These are phyloP conservation scores for Chimonanthus praecox DNA, from an alignment of 164 flowering plant genomes.

Conservation along the genomic window DNA sequence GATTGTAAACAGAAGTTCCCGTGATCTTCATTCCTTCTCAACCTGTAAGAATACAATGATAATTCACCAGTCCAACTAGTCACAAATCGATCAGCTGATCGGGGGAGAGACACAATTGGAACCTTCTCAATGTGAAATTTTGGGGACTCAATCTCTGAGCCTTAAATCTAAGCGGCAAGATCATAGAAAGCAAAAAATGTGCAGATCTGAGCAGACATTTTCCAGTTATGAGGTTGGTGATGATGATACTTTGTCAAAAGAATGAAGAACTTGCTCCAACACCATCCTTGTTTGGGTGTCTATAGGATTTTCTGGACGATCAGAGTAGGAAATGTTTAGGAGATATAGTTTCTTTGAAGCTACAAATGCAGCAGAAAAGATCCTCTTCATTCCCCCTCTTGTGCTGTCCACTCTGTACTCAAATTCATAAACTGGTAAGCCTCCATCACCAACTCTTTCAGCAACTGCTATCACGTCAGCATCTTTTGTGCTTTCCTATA, in stretches of 20 bases:
- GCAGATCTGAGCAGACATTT: neutral
- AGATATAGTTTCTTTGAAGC: slow-evolving; percentile 74
- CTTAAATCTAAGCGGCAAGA: neutral
- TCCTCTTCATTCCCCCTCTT: slow-evolving; percentile 43
- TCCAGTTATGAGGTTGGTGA: neutral
- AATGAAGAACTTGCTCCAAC: slow-evolving; percentile 73
- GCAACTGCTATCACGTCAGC: slow-evolving; percentile 53
- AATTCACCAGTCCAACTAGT: no score
- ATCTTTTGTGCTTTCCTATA: slow-evolving; percentile 79
- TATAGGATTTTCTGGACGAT: slow-evolving; percentile 60
- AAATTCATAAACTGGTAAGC: slow-evolving; percentile 67
- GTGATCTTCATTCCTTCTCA: no score
- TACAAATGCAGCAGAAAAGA: slow-evolving; percentile 62
- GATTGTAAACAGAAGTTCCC: no score
- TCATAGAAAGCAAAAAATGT: neutral
- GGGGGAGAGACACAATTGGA: no score
- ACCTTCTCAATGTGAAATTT: no score
- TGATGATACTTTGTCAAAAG: slow-evolving; percentile 51
- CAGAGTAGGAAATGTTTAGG: slow-evolving; percentile 65
- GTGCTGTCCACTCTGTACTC: slow-evolving; percentile 58
- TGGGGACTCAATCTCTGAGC: neutral
- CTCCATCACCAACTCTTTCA: slow-evolving; percentile 63
- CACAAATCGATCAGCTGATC: no score
- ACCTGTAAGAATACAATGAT: no score
- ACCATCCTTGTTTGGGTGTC: slow-evolving; percentile 38